A percentile compares a stretch with the other conserved stretches of the same genome.
Conservation (phyloP, 1,284 basidiomycete species). For the Acaromyces ingoldii region DNA sequence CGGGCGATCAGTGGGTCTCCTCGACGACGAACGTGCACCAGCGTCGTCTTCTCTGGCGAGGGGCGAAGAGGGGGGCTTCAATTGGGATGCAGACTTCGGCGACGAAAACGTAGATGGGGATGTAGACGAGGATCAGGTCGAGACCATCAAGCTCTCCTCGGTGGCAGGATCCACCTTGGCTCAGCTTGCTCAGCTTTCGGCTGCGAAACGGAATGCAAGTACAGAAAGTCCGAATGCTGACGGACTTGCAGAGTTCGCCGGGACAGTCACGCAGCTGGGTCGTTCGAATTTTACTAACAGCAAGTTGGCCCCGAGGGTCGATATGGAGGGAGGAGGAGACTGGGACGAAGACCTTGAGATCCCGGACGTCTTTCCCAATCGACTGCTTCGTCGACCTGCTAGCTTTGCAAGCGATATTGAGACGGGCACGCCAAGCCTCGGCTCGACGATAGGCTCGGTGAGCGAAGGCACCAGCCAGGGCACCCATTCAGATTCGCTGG, state of each 20-base stretch:
- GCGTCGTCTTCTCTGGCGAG: neutral
- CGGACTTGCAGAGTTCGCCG: neutral
- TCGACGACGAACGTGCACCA: neutral
- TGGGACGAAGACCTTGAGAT: constrained; percentile 13
- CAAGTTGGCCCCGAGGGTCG: neutral
- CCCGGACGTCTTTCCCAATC: constrained; percentile 2
- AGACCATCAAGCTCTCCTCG: constrained; percentile 10
- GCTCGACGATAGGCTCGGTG: neutral
- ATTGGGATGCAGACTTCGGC: neutral
- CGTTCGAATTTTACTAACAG: neutral
- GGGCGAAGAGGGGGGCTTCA: neutral
- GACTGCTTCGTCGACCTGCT: neutral
- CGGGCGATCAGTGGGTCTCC: neutral
- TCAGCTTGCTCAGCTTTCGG: neutral
- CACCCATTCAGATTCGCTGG: neutral
- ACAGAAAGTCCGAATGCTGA: neutral
- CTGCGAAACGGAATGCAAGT: neutral
- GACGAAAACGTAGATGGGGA: no score
- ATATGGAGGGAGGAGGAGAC: constrained; percentile 6
- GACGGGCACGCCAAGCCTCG: neutral
- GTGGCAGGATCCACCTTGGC: constrained; percentile 3
- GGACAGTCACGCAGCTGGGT: neutral
- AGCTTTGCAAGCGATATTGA: constrained; percentile 1
- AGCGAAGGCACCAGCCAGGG: neutral
- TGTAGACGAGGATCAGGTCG: constrained; percentile 12